Evolutionary conservation across 2,329 filamentous ascomycete species (phyloP).

Genomic region (Furcasterigmium furcatum): DNA sequence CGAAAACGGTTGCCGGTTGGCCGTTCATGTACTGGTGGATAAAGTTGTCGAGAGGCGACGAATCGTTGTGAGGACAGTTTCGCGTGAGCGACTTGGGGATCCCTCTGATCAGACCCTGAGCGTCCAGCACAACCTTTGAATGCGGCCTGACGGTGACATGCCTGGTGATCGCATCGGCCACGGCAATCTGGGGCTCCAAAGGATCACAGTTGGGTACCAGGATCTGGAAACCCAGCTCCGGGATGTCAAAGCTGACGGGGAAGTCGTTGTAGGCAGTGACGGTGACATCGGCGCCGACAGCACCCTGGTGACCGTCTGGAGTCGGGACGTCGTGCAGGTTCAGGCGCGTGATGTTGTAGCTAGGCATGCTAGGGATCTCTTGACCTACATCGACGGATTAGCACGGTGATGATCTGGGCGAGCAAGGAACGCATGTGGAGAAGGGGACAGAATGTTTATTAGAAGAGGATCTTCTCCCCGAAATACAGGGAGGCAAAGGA

Average conservation of each 20-base stretch:
- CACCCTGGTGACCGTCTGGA: conserved; percentile 47
- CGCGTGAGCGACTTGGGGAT: conserved; percentile 71
- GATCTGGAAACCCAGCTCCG: conserved; percentile 79
- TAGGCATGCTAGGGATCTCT: conserved; percentile 73
- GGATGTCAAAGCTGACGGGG: conserved; percentile 72
- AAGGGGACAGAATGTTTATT: conserved; percentile 6
- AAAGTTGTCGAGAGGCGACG: conserved; percentile 81
- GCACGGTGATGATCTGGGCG: not conserved
- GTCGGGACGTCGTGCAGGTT: conserved; percentile 70
- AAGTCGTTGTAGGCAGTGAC: conserved; percentile 72
- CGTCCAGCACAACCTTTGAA: conserved; percentile 64
- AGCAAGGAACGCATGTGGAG: not conserved
- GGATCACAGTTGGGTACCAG: conserved; percentile 77
- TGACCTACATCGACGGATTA: conserved; percentile 44
- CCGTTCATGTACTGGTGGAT: conserved; percentile 81
- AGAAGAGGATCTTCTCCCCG: conserved; percentile 49
- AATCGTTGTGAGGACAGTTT: conserved; percentile 70
- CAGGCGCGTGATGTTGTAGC: conserved; percentile 78
- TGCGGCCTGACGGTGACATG: conserved; percentile 66
- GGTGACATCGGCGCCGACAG: conserved; percentile 78
- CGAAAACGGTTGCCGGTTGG: conserved; percentile 73
- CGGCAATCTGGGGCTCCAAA: conserved; percentile 68
- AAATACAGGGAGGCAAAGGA: conserved; percentile 60
- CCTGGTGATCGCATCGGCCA: conserved; percentile 73
- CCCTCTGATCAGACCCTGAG: conserved; percentile 67